A percentile compares a stretch with the other conserved stretches of the same genome.
Conservation (phyloP, 163 green algal genomes). For the Trebouxiophyceae sp. region DNA sequence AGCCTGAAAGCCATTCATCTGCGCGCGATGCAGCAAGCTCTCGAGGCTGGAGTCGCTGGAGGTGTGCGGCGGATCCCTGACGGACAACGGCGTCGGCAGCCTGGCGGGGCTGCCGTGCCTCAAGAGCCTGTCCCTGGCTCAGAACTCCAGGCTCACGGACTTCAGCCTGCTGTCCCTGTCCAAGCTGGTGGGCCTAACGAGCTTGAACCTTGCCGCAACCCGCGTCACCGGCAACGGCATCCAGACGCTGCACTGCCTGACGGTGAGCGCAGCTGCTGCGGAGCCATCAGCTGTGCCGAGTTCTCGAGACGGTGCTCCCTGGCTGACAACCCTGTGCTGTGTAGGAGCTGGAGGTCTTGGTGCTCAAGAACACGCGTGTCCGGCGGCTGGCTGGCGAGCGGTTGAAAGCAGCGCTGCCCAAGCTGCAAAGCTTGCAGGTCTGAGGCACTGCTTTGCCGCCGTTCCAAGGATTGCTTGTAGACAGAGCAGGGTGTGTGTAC, state of each 20-base stretch:
- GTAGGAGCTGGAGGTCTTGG: conserved; percentile 16
- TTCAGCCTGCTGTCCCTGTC: conserved; percentile 1
- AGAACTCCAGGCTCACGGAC: conserved; percentile 21
- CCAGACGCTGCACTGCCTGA: conserved; percentile 6
- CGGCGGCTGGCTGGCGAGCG: conserved; percentile 7
- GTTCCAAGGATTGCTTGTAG: too few relatives aligned
- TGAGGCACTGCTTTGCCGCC: too few relatives aligned
- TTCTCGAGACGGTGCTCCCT: not conserved
- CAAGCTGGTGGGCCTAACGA: conserved; percentile 4
- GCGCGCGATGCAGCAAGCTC: conserved; percentile 25
- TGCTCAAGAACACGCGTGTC: conserved; percentile 8
- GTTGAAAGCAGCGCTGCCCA: conserved; percentile 12
- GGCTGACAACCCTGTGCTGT: not conserved
- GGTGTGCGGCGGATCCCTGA: conserved; percentile 45
- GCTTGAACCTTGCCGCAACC: conserved; percentile 16
- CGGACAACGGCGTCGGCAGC: conserved; percentile 30
- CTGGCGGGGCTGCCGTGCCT: conserved; percentile 32
- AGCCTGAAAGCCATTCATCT: too few relatives aligned
- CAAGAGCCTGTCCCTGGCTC: conserved; percentile 26
- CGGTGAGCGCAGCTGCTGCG: conserved; percentile 3
- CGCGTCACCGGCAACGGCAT: conserved; percentile 16
- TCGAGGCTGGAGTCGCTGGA: conserved; percentile 43
- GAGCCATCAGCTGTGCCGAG: not conserved
- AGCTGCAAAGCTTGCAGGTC: too few relatives aligned
- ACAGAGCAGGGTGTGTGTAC: too few relatives aligned